phyloP scores from a whole-genome alignment of 768 basidiomycete genomes.

The Sistotremastrum suecicum region DNA sequence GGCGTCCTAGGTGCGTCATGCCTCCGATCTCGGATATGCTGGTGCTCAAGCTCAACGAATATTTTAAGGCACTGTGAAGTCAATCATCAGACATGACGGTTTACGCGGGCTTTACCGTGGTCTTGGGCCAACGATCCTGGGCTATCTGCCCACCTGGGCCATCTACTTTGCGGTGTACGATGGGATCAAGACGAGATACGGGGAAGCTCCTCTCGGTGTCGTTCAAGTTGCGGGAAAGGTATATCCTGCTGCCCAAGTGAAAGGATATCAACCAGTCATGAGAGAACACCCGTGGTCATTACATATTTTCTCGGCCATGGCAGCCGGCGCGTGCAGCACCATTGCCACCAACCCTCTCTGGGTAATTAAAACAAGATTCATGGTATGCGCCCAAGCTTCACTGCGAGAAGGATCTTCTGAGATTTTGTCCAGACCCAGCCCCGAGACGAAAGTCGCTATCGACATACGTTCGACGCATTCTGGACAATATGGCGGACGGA shows the following conservation, averaged over 20 bases:
- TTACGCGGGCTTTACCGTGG: constrained; percentile 88
- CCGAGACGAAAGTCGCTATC: constrained; percentile 62
- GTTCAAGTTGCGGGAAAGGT: constrained; percentile 28
- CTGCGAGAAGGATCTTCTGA: constrained; percentile 1
- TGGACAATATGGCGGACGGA: constrained; percentile 81
- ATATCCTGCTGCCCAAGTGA: constrained; percentile 73
- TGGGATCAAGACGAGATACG: constrained; percentile 76
- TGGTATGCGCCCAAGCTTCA: constrained; percentile 40
- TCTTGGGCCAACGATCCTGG: constrained; percentile 90
- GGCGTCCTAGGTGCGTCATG: constrained; percentile 53
- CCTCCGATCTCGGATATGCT: constrained; percentile 15
- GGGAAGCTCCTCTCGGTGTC: constrained; percentile 41
- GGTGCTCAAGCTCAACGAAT: constrained; percentile 3
- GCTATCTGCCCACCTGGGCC: constrained; percentile 98
- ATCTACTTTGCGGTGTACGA: constrained; percentile 99
- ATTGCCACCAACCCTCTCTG: constrained; percentile 91
- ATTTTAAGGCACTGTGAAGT: constrained; percentile 36
- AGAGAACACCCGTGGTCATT: constrained; percentile 76
- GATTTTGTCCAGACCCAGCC: constrained; percentile 56
- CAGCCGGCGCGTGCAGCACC: constrained; percentile 86
- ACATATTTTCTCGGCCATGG: constrained; percentile 92
- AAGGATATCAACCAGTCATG: constrained; percentile 70
- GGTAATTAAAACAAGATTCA: constrained; percentile 99
- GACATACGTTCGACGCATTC: constrained; percentile 83
- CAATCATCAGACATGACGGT: constrained; percentile 53